Evolutionary conservation across 2,329 filamentous ascomycete species (phyloP), one percentile per base, ranked within the genome.

Genomic region (Colletotrichum sp.): DNA sequence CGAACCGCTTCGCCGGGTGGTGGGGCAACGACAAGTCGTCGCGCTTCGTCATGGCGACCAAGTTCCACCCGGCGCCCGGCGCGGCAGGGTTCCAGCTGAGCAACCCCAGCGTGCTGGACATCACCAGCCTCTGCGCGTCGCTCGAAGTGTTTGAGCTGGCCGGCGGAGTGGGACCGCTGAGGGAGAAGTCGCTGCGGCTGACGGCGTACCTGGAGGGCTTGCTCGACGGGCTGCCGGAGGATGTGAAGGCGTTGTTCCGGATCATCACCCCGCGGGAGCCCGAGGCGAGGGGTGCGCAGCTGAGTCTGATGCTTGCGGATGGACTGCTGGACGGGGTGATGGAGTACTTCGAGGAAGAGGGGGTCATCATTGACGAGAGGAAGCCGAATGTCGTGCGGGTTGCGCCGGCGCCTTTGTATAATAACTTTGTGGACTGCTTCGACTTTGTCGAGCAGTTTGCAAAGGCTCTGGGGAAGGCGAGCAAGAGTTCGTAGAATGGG

Each of bases 31-130:
- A 96, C 85, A 95, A 95, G 84, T 85, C 87, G 65, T 92, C 92
- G 39, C 90, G 96, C 16, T 98, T 98, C 87, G 89, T 92, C 79
- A 98, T 98, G 96, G 92, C 93, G 72, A 96, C 95, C 84, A 87
- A 88, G 73, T 98, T 98, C 84, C 87, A 92, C 55, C 95, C 96
- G 6, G 94, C 95, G 9, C 87, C 91, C 3, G 96, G 96, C 52
- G 96, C 96, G 0, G 92, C 89, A 39, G 96, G 96, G 6, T 98
- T 92, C 85, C 95, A 98, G 84, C 84, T 96, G n/a, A 95, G 93
- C 67, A 98, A 98, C 83, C 95, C 94, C 44, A 91, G 92, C 10
- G 94, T 93, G 18, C 87, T 96, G 9, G 95, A 96, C 80, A 90
- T 95, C 77, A 94, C 93, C 8, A 91, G 92, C 10, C 88, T 97